Percentiles rank a stretch among this genome's conserved stretches.
phyloP scores from a whole-genome alignment of 192 early-diverging fungal genomes.

The Spinellus fusiger region DNA sequence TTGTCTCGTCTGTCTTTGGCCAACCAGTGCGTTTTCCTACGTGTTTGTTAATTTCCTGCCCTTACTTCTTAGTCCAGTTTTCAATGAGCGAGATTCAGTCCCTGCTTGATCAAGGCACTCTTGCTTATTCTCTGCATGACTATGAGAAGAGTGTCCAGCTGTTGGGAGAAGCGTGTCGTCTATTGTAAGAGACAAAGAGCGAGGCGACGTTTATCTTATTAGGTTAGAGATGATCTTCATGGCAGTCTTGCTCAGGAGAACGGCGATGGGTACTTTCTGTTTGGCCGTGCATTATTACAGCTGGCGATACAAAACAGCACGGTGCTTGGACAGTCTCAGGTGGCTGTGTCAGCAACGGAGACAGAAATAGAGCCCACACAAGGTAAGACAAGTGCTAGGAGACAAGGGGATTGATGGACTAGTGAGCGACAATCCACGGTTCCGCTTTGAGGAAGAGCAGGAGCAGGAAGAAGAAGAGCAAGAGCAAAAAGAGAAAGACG shows the following conservation, averaged over 20 bases:
- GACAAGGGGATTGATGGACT: too few species aligned
- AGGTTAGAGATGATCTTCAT: constrained; percentile 51
- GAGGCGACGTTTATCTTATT: neutral
- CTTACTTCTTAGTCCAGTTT: neutral
- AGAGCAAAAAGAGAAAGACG: too few species aligned
- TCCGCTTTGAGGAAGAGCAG: constrained; percentile 65
- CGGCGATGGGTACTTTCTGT: constrained; percentile 67
- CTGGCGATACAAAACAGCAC: constrained; percentile 68
- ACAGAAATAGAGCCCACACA: constrained; percentile 20
- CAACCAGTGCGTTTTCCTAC: neutral
- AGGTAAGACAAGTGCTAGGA: constrained; percentile 11
- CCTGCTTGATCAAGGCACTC: constrained; percentile 51
- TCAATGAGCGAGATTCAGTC: neutral
- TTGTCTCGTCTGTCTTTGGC: neutral
- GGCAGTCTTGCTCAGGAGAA: constrained; percentile 56
- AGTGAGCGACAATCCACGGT: constrained; percentile 34
- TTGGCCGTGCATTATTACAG: constrained; percentile 69
- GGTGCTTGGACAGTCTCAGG: constrained; percentile 53
- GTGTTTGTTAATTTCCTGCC: neutral
- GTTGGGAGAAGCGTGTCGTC: constrained; percentile 63
- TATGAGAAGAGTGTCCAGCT: constrained; percentile 58
- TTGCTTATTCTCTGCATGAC: constrained; percentile 55
- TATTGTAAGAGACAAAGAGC: constrained; percentile 43
- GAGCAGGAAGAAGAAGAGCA: constrained; percentile 37
- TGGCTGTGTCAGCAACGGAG: constrained; percentile 29